phyloP scores from a whole-genome alignment of 139 green algal species.

The Micractinium sp. region DNA sequence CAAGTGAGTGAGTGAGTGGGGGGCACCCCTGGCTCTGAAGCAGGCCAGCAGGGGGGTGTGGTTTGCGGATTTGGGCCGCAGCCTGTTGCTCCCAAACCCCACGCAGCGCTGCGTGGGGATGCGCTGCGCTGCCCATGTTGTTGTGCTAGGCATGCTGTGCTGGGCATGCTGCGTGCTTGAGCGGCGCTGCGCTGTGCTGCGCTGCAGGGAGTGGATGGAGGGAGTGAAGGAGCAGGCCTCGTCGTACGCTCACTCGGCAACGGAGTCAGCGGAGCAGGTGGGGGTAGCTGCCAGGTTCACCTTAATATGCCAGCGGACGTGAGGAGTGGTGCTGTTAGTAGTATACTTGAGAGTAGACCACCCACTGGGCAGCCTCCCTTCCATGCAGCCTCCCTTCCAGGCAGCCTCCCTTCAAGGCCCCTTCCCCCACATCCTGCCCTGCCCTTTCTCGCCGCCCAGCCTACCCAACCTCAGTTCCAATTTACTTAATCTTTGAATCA shows the following conservation, averaged over 20 bases:
- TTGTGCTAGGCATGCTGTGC: neutral
- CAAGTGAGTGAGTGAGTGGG: neutral
- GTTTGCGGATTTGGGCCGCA: no score
- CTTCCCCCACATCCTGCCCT: neutral
- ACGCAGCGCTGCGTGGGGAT: neutral
- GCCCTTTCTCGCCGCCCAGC: neutral
- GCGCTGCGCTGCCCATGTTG: no score
- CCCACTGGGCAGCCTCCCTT: no score
- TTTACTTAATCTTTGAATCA: no score
- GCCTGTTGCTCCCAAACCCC: no score
- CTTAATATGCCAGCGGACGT: no score
- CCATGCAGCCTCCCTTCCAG: no score
- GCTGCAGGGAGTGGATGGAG: slow-evolving; percentile 34
- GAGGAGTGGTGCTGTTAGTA: no score
- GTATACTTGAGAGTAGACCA: no score
- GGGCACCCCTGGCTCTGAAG: no score
- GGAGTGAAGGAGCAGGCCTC: slow-evolving; percentile 16
- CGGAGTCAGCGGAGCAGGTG: slow-evolving; percentile 9
- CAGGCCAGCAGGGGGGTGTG: neutral
- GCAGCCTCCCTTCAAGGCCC: neutral
- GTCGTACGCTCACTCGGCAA: neutral
- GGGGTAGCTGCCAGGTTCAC: neutral
- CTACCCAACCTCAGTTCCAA: no score
- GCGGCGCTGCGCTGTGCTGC: neutral
- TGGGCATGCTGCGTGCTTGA: neutral